phyloP scores from a whole-genome alignment of 2,329 filamentous ascomycete genomes.

The Claviceps monticola region DNA sequence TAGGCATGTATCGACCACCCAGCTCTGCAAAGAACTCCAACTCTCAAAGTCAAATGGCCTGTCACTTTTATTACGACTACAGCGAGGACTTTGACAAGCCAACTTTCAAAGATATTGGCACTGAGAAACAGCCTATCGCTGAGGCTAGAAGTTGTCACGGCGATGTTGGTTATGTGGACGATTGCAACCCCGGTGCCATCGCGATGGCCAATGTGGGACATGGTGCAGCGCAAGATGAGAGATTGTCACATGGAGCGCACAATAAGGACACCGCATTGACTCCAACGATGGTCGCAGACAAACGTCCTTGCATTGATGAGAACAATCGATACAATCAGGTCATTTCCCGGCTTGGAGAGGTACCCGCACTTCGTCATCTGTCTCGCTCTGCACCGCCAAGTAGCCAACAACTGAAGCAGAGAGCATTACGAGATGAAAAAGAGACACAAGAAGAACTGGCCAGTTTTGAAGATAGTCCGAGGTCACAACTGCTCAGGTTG shows the following conservation, averaged over 20 bases:
- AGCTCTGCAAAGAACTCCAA: slow-evolving; percentile 13
- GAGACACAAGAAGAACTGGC: not conserved
- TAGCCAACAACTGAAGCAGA: not conserved
- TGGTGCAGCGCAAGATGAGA: not conserved
- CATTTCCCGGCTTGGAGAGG: not conserved
- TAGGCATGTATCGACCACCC: slow-evolving; percentile 30
- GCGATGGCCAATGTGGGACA: not conserved
- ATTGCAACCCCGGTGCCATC: not conserved
- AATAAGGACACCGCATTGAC: not conserved
- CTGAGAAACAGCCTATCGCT: slow-evolving; percentile 9
- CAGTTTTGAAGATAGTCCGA: not conserved
- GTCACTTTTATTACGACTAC: slow-evolving; percentile 39
- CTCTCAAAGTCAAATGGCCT: slow-evolving; percentile 15
- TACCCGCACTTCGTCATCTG: not conserved
- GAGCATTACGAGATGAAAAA: not conserved
- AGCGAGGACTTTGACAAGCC: slow-evolving; percentile 33
- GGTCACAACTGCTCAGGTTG: not conserved
- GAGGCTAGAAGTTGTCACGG: not conserved
- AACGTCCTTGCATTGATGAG: not conserved
- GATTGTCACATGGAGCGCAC: not conserved
- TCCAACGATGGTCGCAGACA: not conserved
- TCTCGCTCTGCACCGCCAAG: slow-evolving; percentile 4
- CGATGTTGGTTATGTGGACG: not conserved
- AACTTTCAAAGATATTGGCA: slow-evolving; percentile 8
- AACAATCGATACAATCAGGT: not conserved